A percentile compares a stretch with the other conserved stretches of the same genome.
Conservation (phyloP, 2,329 filamentous ascomycete genomes). For the Nothophoma quercina region DNA sequence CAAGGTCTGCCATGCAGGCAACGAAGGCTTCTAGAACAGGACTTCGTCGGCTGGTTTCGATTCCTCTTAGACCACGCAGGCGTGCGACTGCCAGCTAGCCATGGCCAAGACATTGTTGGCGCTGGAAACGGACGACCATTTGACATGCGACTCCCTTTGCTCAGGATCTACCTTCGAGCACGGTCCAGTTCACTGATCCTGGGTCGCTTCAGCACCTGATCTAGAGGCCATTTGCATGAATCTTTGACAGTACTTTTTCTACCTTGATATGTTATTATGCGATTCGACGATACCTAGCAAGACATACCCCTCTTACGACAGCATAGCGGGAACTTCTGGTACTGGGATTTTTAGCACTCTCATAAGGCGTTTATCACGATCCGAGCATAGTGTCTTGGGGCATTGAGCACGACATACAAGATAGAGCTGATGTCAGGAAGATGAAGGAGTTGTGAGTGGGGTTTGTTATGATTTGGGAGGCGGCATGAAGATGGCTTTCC, state of each 20-base stretch:
- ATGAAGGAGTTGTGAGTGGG: constrained; percentile 11
- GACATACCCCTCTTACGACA: constrained; percentile 50
- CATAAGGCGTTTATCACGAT: constrained; percentile 15
- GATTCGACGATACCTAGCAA: constrained; percentile 43
- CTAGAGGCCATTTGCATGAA: constrained; percentile 30
- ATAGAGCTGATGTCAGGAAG: constrained; percentile 11
- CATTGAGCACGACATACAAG: constrained; percentile 11
- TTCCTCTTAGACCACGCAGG: constrained; percentile 26
- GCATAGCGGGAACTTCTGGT: constrained; percentile 44
- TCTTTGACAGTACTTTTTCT: constrained; percentile 30
- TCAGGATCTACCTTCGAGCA: constrained; percentile 16
- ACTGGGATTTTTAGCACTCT: constrained; percentile 29
- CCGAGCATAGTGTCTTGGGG: constrained; percentile 10
- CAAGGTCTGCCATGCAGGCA: constrained; percentile 93
- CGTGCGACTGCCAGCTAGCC: constrained; percentile 12
- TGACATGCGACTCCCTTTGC: constrained; percentile 14
- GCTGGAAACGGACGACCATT: constrained; percentile 20
- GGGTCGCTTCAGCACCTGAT: constrained; percentile 23
- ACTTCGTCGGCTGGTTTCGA: constrained; percentile 13
- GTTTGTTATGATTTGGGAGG: constrained; percentile 27
- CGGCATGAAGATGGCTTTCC: constrained; percentile 31
- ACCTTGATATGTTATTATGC: constrained; percentile 34
- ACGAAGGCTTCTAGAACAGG: constrained; percentile 80
- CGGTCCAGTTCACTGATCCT: constrained; percentile 12
- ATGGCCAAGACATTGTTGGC: constrained; percentile 7